A percentile compares a stretch with the other conserved stretches of the same genome.
Evolutionary conservation across 2,329 filamentous ascomycete genomes (phyloP).

Genomic region (Fusarium setosum): DNA sequence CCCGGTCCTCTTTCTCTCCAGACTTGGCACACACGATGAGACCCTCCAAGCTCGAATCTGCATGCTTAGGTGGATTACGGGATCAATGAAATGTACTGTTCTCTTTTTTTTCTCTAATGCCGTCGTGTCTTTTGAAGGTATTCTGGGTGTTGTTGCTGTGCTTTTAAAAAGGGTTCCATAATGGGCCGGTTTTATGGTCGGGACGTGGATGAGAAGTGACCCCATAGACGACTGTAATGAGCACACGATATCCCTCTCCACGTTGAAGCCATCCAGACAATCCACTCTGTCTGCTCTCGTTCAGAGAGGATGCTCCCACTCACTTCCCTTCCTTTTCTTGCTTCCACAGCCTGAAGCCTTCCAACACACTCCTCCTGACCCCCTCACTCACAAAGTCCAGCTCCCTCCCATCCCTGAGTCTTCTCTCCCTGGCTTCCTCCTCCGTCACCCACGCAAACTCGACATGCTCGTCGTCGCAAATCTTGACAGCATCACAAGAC

Average conservation of each 20-base stretch:
- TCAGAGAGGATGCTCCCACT: neutral
- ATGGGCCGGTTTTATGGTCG: slow-evolving; percentile 3
- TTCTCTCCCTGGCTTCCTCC: slow-evolving; percentile 45
- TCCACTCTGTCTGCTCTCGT: neutral
- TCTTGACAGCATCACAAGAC: slow-evolving; percentile 37
- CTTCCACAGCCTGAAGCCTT: slow-evolving; percentile 46
- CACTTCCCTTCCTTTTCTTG: slow-evolving; percentile 14
- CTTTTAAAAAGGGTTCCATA: slow-evolving; percentile 3
- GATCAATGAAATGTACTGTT: slow-evolving; percentile 44
- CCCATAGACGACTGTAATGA: slow-evolving; percentile 37
- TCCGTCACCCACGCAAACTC: slow-evolving; percentile 53
- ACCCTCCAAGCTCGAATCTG: slow-evolving; percentile 28
- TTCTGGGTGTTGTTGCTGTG: slow-evolving; percentile 7
- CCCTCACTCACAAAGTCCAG: slow-evolving; percentile 49
- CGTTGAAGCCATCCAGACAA: neutral
- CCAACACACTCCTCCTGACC: slow-evolving; percentile 45
- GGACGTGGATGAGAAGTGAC: slow-evolving; percentile 16
- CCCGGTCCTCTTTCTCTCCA: slow-evolving; percentile 23
- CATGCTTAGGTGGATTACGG: slow-evolving; percentile 43
- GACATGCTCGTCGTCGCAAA: slow-evolving; percentile 52
- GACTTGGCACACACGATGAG: slow-evolving; percentile 30
- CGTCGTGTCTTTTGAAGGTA: slow-evolving; percentile 7
- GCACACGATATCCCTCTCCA: slow-evolving; percentile 26
- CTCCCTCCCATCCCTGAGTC: slow-evolving; percentile 39
- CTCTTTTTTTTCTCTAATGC: slow-evolving; percentile 16